phyloP scores from a whole-genome alignment of 495 filamentous ascomycete species.

The Penicillium canariense region DNA sequence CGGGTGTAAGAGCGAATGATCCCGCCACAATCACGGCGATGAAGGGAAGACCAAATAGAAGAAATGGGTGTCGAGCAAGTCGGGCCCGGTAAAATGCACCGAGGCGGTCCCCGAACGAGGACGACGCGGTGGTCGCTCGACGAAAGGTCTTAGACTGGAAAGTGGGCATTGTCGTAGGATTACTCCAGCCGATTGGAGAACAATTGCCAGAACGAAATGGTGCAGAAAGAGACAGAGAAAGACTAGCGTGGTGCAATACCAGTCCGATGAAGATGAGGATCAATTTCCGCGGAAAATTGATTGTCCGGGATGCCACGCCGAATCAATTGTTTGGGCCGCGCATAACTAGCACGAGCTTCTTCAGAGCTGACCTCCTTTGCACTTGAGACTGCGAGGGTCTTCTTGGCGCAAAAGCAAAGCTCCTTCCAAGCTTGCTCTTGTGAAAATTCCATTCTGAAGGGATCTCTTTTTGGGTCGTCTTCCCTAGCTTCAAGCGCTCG shows the following conservation, averaged over 20 bases:
- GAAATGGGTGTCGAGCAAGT: slow-evolving; percentile 76
- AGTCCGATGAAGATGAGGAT: not conserved
- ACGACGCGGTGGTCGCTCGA: slow-evolving; percentile 42
- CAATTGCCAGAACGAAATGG: not conserved
- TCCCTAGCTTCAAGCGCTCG: not conserved
- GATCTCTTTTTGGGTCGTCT: not conserved
- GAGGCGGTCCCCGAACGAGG: slow-evolving; percentile 58
- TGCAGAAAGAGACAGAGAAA: not conserved
- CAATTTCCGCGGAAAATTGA: slow-evolving; percentile 16
- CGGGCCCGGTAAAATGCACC: slow-evolving; percentile 70
- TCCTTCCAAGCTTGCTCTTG: not conserved
- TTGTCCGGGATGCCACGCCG: slow-evolving; percentile 17
- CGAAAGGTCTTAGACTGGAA: slow-evolving; percentile 75
- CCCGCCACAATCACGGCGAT: slow-evolving; percentile 87
- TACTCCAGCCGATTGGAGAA: not conserved
- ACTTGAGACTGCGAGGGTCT: not conserved
- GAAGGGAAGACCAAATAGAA: slow-evolving; percentile 96
- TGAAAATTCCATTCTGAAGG: too few species aligned
- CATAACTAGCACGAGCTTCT: slow-evolving; percentile 12
- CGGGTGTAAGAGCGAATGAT: slow-evolving; percentile 91
- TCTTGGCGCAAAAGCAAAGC: not conserved
- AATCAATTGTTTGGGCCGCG: slow-evolving; percentile 21
- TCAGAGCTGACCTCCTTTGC: not conserved
- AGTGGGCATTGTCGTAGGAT: slow-evolving; percentile 57
- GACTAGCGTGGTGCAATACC: not conserved